Conservation (phyloP, 306 rosid genomes). For the Vigna radiata region DNA sequence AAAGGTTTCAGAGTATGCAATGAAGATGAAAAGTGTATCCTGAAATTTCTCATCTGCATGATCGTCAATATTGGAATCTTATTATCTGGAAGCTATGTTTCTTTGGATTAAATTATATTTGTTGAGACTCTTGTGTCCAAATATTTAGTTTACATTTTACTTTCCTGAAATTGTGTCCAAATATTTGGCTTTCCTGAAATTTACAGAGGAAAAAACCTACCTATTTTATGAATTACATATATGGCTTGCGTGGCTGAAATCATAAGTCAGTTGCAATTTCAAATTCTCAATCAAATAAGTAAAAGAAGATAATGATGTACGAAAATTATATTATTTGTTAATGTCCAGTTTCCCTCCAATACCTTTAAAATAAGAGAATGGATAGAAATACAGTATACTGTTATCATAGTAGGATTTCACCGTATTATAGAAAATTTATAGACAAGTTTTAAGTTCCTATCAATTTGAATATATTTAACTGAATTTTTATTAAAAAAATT, state of each 20-base stretch:
- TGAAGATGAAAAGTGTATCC: conserved; percentile 52
- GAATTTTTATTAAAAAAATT: no score
- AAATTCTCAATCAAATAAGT: conserved; percentile 11
- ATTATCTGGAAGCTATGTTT: conserved; percentile 35
- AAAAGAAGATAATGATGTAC: not conserved
- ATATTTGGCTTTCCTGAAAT: conserved; percentile 21
- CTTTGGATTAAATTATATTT: not conserved
- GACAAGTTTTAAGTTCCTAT: not conserved
- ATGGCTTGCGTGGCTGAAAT: not conserved
- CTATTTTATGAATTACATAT: conserved; percentile 1
- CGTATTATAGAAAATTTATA: not conserved
- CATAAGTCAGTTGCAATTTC: not conserved
- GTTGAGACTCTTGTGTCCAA: conserved; percentile 27
- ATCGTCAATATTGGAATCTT: conserved; percentile 37
- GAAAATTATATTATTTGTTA: not conserved
- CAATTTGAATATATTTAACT: not conserved
- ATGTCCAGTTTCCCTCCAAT: not conserved
- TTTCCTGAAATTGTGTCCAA: conserved; percentile 20
- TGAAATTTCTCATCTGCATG: conserved; percentile 23
- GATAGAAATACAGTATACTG: not conserved
- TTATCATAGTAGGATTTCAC: not conserved
- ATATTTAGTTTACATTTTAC: conserved; percentile 19
- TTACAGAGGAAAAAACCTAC: not conserved
- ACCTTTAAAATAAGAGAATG: not conserved
- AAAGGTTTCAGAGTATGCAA: conserved; percentile 75